phyloP scores from a whole-genome alignment of 2,329 filamentous ascomycete species.

The Clonostachys byssicola region DNA sequence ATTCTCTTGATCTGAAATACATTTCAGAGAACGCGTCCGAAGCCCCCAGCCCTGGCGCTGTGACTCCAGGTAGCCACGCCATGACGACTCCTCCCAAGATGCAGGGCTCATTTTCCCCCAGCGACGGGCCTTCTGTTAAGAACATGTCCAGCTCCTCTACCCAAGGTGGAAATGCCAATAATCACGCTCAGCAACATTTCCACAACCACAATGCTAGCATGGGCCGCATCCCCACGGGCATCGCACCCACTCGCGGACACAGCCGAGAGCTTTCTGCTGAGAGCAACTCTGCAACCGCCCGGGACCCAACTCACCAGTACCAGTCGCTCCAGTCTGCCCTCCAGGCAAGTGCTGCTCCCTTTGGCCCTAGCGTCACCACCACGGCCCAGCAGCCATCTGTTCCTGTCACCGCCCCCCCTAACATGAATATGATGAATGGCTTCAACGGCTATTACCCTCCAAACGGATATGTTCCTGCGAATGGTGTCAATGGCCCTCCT shows the following conservation, averaged over 20 bases:
- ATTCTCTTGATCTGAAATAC: constrained; percentile 54
- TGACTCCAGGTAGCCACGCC: constrained; percentile 42
- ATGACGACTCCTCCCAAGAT: constrained; percentile 66
- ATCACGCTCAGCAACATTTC: constrained; percentile 58
- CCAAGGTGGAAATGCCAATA: constrained; percentile 41
- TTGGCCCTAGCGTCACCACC: constrained; percentile 55
- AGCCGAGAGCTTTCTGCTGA: constrained; percentile 66
- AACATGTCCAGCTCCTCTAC: constrained; percentile 45
- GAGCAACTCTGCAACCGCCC: constrained; percentile 27
- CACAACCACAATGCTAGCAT: constrained; percentile 81
- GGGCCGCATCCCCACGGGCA: constrained; percentile 70
- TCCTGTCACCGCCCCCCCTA: background rate
- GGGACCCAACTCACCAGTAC: constrained; percentile 43
- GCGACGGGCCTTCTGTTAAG: constrained; percentile 84
- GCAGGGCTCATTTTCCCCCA: constrained; percentile 85
- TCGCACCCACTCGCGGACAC: constrained; percentile 58
- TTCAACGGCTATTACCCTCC: background rate
- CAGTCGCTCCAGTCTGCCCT: constrained; percentile 67
- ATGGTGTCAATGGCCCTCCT: constrained; percentile 2
- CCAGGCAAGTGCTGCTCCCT: constrained; percentile 75
- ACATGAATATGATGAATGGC: constrained; percentile 6
- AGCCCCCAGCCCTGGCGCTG: constrained; percentile 27
- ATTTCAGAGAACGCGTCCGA: constrained; percentile 40
- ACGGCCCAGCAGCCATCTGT: constrained; percentile 3
- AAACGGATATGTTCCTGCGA: constrained; percentile 15